phyloP scores from a whole-genome alignment of 306 rosid genomes.

The Cicer judaicum region DNA sequence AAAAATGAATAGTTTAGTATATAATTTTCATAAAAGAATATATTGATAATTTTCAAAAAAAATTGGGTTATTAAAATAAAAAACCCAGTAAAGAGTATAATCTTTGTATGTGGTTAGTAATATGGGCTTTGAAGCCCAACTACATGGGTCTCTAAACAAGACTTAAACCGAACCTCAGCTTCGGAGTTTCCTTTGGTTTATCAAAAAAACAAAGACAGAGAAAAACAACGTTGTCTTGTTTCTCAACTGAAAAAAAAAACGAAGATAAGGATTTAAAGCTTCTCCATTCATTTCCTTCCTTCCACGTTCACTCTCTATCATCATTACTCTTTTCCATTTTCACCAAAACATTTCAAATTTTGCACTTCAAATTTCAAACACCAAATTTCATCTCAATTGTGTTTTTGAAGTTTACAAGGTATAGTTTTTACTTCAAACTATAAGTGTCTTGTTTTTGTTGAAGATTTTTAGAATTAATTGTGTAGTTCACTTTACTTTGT shows the following conservation, averaged over 20 bases:
- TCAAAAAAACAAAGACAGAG: constrained; percentile 29
- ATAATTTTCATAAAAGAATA: too few relatives aligned
- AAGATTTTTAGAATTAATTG: constrained; percentile 20
- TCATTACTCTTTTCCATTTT: constrained; percentile 48
- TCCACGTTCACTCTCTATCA: constrained; percentile 52
- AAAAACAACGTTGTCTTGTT: constrained; percentile 20
- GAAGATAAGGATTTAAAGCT: constrained; percentile 87
- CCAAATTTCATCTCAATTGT: constrained; percentile 22
- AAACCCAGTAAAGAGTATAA: too few relatives aligned
- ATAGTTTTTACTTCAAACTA: constrained; percentile 40
- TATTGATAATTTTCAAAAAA: too few relatives aligned
- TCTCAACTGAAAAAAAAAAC: background rate
- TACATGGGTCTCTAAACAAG: background rate
- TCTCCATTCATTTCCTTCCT: constrained; percentile 84
- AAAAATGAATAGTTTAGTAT: too few relatives aligned
- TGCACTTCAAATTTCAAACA: constrained; percentile 11
- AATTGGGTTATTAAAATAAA: too few relatives aligned
- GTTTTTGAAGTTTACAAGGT: constrained; percentile 49
- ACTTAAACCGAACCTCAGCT: constrained; percentile 10
- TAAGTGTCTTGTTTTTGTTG: constrained; percentile 41
- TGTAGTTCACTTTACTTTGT: constrained; percentile 29
- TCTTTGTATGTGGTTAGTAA: background rate
- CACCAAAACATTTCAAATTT: constrained; percentile 38
- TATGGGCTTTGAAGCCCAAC: constrained; percentile 43
- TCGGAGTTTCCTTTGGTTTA: constrained; percentile 22